phyloP scores from a whole-genome alignment of 148 eudicot genomes.

The Euryodendron excelsum region DNA sequence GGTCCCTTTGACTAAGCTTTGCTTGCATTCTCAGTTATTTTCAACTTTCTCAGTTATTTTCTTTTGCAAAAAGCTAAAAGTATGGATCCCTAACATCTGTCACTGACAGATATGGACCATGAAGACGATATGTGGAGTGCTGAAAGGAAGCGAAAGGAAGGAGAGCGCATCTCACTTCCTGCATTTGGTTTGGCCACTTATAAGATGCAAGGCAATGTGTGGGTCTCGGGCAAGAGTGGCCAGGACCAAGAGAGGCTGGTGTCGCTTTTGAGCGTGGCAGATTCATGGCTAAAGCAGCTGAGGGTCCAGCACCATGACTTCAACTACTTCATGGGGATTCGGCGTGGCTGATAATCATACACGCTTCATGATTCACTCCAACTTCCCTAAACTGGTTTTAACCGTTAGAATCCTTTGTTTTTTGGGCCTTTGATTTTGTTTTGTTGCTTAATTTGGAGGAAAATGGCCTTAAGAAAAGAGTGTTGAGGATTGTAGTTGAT shows the following conservation, averaged over 20 bases:
- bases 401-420: neutral
- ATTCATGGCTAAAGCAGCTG: constrained; percentile 94
- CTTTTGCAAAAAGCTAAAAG: neutral
- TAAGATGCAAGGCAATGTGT: constrained; percentile 84
- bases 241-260: constrained; percentile 68
- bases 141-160: constrained; percentile 56
- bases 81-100: constrained; percentile 10
- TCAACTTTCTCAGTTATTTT: neutral
- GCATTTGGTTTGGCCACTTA: constrained; percentile 89
- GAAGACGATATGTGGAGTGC: constrained; percentile 46
- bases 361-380: neutral
- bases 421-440: constrained; percentile 2
- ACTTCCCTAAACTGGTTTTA: neutral
- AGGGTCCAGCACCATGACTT: constrained; percentile 93
- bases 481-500: constrained; percentile 12
- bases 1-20: neutral
- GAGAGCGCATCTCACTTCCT: constrained; percentile 66
- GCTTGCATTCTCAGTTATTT: constrained; percentile 1
- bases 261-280: constrained; percentile 78
- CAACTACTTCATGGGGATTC: constrained; percentile 72
- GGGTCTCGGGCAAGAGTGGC: constrained; percentile 61
- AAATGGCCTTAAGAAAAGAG: neutral
- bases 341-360: constrained; percentile 48
- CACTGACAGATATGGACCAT: constrained; percentile 55
- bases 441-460: neutral